phyloP scores from a whole-genome alignment of 2,329 filamentous ascomycete genomes.

The Botrytis sinoallii region DNA sequence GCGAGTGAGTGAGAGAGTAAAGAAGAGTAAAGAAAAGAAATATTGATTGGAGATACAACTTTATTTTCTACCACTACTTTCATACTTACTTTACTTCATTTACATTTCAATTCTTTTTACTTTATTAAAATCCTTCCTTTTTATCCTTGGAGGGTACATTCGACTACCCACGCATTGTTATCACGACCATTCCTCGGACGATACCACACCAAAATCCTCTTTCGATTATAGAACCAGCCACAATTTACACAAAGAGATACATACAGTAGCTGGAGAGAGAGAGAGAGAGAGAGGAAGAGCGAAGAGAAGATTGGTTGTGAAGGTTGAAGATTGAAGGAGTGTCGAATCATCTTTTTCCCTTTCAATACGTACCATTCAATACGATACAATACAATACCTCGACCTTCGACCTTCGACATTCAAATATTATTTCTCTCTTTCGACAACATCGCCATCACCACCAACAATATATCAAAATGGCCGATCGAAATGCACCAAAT shows the following conservation, averaged over 20 bases:
- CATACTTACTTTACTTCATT: not conserved
- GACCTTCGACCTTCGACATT: not conserved
- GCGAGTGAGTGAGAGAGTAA: not conserved
- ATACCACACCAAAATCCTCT: not conserved
- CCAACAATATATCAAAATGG: conserved; percentile 25
- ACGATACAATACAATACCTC: not conserved
- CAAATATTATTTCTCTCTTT: not conserved
- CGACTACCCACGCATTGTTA: not conserved
- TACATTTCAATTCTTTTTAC: not conserved
- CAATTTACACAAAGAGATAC: not conserved
- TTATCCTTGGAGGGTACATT: not conserved
- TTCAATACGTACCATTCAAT: not conserved
- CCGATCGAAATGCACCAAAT: conserved; percentile 29
- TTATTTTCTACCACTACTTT: not conserved
- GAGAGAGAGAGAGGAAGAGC: not conserved
- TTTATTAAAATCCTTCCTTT: not conserved
- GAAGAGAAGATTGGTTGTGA: conserved; percentile 4
- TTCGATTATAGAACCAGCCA: not conserved
- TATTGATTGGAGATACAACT: not conserved
- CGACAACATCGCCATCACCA: not conserved
- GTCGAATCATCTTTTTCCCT: not conserved
- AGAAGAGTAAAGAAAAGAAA: not conserved
- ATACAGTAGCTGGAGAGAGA: not conserved
- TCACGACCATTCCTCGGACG: not conserved
- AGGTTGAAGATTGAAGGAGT: not conserved